Conservation (phyloP, 441 rosid genomes). For the Brassica balearica region DNA sequence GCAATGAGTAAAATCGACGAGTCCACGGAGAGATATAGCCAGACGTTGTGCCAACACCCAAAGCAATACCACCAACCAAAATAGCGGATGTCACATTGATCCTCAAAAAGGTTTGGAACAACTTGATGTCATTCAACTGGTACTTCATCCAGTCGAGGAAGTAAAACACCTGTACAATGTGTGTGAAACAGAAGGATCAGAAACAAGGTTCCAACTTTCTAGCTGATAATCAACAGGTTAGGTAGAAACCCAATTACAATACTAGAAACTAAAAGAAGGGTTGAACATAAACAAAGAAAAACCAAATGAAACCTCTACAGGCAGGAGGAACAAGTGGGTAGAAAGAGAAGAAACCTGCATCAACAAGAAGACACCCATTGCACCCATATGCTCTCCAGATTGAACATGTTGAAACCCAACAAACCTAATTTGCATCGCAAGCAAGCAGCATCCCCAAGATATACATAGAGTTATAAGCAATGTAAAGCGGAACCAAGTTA, state of each 20-base stretch:
- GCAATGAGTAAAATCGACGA: conserved; percentile 91
- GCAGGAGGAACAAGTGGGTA: no score
- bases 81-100: conserved; percentile 78
- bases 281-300: no score
- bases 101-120: conserved; percentile 88
- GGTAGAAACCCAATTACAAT: no score
- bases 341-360: conserved; percentile 66
- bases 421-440: conserved; percentile 88
- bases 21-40: conserved; percentile 99
- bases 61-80: conserved; percentile 72
- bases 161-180: conserved; percentile 75
- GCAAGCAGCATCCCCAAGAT: conserved; percentile 79
- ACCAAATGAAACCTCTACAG: no score
- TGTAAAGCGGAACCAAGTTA: conserved; percentile 91
- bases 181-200: background rate
- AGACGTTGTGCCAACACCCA: conserved; percentile 90
- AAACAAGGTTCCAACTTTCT: no score
- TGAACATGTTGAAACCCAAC: conserved; percentile 99
- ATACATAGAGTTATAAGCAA: conserved; percentile 91
- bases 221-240: no score
- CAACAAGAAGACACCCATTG: conserved; percentile 64
- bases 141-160: conserved; percentile 92
- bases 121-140: conserved; percentile 75
- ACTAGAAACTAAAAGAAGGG: no score
- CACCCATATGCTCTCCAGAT: conserved; percentile 98